Evolutionary conservation across 805 yeast species (phyloP).

Genomic region (Vanderwaltozyma polyspora): DNA sequence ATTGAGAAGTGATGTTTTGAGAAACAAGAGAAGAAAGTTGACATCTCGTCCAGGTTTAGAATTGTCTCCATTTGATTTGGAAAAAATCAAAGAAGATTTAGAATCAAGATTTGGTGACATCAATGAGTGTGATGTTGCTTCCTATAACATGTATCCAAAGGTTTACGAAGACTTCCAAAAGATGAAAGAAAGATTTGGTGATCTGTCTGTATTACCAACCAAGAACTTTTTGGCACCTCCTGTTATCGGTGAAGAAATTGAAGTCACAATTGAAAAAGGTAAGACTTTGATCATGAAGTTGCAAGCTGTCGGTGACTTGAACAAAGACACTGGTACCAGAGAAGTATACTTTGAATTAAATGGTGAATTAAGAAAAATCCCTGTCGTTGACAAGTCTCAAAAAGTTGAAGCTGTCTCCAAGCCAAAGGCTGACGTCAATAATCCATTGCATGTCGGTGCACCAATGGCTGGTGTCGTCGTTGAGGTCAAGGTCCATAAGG

Average conservation of each 20-base stretch:
- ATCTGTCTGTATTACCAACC: constrained; percentile 88
- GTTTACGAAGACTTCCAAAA: constrained; percentile 84
- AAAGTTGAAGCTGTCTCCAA: constrained; percentile 77
- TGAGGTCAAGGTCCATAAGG: constrained; percentile 84
- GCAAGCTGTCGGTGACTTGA: constrained; percentile 85
- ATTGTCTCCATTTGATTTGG: constrained; percentile 74
- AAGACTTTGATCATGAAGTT: constrained; percentile 83
- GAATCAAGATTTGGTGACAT: constrained; percentile 66
- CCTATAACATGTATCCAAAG: constrained; percentile 96
- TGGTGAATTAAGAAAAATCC: constrained; percentile 95
- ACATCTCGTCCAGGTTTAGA: constrained; percentile 85
- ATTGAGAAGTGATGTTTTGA: constrained; percentile 78
- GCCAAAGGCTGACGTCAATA: constrained; percentile 80
- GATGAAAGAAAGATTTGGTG: constrained; percentile 70
- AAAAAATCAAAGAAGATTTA: constrained; percentile 60
- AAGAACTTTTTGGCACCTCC: constrained; percentile 82
- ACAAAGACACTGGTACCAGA: constrained; percentile 75
- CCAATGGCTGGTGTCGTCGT: constrained; percentile 99
- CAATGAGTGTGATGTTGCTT: constrained; percentile 83
- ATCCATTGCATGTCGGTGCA: constrained; percentile 89
- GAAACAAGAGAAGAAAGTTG: constrained; percentile 87
- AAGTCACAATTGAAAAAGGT: constrained; percentile 88
- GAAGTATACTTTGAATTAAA: constrained; percentile 97
- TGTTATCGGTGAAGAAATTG: constrained; percentile 76
- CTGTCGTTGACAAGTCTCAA: constrained; percentile 79